Conservation (phyloP, 345 rosid genomes). For the Salix dunnii region DNA sequence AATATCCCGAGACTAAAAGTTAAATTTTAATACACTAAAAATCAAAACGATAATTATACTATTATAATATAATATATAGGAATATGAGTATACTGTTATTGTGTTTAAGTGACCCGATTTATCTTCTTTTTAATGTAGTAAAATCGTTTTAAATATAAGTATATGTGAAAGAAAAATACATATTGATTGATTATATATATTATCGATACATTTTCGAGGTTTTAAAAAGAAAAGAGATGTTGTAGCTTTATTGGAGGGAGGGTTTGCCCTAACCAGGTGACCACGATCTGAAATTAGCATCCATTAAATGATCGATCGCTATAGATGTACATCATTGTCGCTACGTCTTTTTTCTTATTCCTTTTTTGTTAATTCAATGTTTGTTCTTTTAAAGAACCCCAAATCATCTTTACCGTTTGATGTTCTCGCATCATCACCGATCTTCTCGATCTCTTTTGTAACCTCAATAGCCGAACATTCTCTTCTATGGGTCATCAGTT, state of each 20-base stretch:
- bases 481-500: conserved; percentile 51
- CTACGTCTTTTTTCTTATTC: not conserved
- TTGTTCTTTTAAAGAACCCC: conserved; percentile 8
- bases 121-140: too few relatives aligned
- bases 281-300: conserved; percentile 19
- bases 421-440: conserved; percentile 5
- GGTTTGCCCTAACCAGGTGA: not conserved
- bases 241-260: not conserved
- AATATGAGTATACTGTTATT: accelerated
- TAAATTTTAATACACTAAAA: too few relatives aligned
- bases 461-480: conserved; percentile 24
- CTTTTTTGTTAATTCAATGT: not conserved
- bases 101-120: too few relatives aligned
- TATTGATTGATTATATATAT: not conserved
- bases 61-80: too few relatives aligned
- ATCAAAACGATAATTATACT: accelerated
- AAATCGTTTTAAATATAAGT: too few relatives aligned
- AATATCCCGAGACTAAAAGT: too few relatives aligned
- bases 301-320: conserved; percentile 12
- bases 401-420: conserved; percentile 24
- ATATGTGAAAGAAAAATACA: too few relatives aligned
- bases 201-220: not conserved
- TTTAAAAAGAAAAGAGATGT: not conserved
- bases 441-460: conserved; percentile 5
- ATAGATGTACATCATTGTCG: conserved; percentile 3